phyloP scores from a whole-genome alignment of 148 eudicot species.

The Chenopodium suecicum region DNA sequence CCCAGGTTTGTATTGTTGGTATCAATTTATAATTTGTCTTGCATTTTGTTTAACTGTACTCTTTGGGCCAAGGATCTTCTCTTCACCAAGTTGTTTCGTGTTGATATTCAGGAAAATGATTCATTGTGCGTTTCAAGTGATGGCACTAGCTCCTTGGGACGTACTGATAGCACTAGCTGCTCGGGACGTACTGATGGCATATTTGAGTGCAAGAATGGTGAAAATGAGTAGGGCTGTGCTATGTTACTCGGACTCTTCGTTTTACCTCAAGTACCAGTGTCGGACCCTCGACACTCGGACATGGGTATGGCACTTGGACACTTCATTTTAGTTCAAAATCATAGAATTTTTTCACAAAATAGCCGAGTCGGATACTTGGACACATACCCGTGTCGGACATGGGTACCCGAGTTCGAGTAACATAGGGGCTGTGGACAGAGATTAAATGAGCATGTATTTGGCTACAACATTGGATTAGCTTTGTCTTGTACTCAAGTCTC shows the following conservation, averaged over 20 bases:
- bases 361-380: no score
- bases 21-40: slow-evolving; percentile 21
- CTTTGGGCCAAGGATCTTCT: slow-evolving; percentile 98
- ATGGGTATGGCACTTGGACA: no score
- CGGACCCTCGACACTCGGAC: no score
- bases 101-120: slow-evolving; percentile 89
- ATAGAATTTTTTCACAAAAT: no score
- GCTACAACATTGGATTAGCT: slow-evolving; percentile 66
- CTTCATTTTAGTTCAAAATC: no score
- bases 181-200: slow-evolving; percentile 68
- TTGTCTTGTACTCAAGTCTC: no score
- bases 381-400: no score
- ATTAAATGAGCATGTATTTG: slow-evolving; percentile 91
- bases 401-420: no score
- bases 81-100: slow-evolving; percentile 87
- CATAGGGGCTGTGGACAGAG: slow-evolving; percentile 53
- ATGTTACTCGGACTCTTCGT: no score
- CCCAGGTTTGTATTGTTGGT: neutral
- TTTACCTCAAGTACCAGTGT: no score
- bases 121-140: slow-evolving; percentile 82
- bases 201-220: slow-evolving; percentile 63
- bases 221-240: slow-evolving; percentile 42
- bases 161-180: slow-evolving; percentile 72
- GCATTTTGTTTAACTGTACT: slow-evolving; percentile 98
- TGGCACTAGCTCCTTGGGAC: slow-evolving; percentile 69